These are phyloP conservation scores for Xylaria bambusicola DNA, from an alignment of 495 filamentous ascomycete species.

Conservation along the genomic window DNA sequence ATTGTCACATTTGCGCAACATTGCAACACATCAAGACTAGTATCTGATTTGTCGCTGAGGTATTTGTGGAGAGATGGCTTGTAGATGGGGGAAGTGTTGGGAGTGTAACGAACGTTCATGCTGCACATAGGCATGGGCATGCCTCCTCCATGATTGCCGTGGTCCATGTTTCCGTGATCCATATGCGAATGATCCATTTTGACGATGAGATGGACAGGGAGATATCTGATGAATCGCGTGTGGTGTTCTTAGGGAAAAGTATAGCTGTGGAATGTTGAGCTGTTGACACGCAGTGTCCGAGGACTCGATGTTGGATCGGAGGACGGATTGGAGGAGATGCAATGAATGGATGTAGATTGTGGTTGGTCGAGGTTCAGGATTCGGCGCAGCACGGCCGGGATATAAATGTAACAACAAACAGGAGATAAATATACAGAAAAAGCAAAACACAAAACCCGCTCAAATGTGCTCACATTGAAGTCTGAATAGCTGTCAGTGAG, in stretches of 20 bases:
- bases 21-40: no score
- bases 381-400: no score
- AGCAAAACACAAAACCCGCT: constrained; percentile 24
- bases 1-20: no score
- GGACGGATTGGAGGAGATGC: no score
- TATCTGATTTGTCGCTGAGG: no score
- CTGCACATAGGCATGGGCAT: constrained; percentile 61
- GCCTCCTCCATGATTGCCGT: constrained; percentile 37
- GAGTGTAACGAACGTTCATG: constrained; percentile 71
- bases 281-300: no score
- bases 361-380: no score
- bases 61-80: background rate
- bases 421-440: background rate
- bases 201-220: background rate
- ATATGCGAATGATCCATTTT: constrained; percentile 28
- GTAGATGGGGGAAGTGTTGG: constrained; percentile 4
- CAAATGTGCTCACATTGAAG: constrained; percentile 32
- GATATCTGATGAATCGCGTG: background rate
- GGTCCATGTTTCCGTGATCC: constrained; percentile 54
- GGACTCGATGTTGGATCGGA: background rate
- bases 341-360: no score
- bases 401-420: background rate
- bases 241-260: no score
- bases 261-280: background rate
- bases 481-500: background rate